Conservation (phyloP, 768 basidiomycete species). For the Exidia glandulosa region DNA sequence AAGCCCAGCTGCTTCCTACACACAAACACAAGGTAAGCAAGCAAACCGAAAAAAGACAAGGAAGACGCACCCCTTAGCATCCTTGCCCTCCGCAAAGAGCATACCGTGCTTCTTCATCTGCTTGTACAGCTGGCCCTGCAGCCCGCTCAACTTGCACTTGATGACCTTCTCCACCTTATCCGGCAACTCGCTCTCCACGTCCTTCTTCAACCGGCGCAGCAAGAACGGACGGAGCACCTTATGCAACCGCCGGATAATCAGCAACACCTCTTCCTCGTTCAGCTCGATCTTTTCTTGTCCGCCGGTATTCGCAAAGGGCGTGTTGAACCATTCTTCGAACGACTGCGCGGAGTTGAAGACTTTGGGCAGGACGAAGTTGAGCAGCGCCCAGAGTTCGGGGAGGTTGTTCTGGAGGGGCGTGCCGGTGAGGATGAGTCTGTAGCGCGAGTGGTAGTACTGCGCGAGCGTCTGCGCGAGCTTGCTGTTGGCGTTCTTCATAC, state of each 20-base stretch:
- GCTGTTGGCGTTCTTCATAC: constrained; percentile 92
- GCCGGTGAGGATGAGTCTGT: constrained; percentile 88
- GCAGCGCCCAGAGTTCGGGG: constrained; percentile 87
- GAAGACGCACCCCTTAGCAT: constrained; percentile 54
- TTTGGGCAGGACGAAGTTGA: constrained; percentile 90
- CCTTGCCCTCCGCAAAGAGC: constrained; percentile 60
- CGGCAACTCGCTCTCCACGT: constrained; percentile 90
- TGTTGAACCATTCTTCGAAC: constrained; percentile 99
- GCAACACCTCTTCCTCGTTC: constrained; percentile 98
- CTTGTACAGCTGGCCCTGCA: constrained; percentile 88
- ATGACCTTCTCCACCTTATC: constrained; percentile 98
- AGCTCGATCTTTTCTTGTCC: constrained; percentile 96
- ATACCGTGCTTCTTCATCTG: constrained; percentile 99
- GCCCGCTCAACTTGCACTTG: constrained; percentile 86
- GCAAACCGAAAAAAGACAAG: not conserved
- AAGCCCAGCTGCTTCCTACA: constrained; percentile 62
- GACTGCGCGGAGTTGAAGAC: constrained; percentile 99
- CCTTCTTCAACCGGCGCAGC: constrained; percentile 85
- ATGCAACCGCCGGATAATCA: constrained; percentile 92
- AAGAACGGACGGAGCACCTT: constrained; percentile 95
- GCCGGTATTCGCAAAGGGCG: constrained; percentile 97
- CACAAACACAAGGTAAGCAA: constrained; percentile 1
- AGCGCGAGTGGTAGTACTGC: constrained; percentile 85
- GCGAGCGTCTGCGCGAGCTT: constrained; percentile 86
- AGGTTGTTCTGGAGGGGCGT: constrained; percentile 96